Conservation (phyloP, 2,329 filamentous ascomycete species). For the Elsinoe ampelina region DNA sequence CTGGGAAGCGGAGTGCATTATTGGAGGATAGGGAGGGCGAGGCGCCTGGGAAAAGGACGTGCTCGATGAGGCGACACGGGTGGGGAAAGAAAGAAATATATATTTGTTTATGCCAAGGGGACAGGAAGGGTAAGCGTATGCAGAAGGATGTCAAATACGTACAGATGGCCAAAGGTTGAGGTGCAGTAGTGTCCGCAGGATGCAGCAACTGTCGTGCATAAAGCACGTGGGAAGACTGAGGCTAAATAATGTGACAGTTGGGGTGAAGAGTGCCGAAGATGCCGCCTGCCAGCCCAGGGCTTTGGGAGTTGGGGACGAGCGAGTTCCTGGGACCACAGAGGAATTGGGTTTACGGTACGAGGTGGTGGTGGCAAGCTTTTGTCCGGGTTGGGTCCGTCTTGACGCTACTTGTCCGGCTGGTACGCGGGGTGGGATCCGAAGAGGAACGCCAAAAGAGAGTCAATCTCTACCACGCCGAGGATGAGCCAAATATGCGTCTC, state of each 20-base stretch:
- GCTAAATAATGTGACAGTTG: slow-evolving; percentile 7
- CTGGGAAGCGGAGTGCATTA: slow-evolving; percentile 7
- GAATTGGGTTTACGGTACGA: background rate
- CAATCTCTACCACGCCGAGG: slow-evolving; percentile 7
- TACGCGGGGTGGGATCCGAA: slow-evolving; percentile 5
- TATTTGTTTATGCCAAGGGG: slow-evolving; percentile 12
- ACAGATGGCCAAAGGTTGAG: slow-evolving; percentile 3
- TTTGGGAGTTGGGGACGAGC: background rate
- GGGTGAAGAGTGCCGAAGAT: slow-evolving; percentile 7
- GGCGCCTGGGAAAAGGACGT: background rate
- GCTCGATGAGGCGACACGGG: background rate
- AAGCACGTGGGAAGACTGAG: slow-evolving; percentile 1
- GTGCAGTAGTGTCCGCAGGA: slow-evolving; percentile 11
- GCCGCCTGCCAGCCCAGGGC: background rate
- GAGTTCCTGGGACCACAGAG: background rate
- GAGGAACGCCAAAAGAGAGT: background rate
- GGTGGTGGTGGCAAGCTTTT: background rate
- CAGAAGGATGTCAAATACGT: slow-evolving; percentile 13
- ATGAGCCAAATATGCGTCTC: background rate
- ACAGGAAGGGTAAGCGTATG: slow-evolving; percentile 4
- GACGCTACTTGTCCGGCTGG: background rate
- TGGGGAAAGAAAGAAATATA: slow-evolving; percentile 12
- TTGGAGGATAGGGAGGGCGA: slow-evolving; percentile 11
- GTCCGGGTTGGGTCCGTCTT: background rate
- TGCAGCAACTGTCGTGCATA: slow-evolving; percentile 15